These are phyloP conservation scores for Magnaporthiopsis rhizophila DNA, from an alignment of 2,329 filamentous ascomycete species.

Conservation along the genomic window DNA sequence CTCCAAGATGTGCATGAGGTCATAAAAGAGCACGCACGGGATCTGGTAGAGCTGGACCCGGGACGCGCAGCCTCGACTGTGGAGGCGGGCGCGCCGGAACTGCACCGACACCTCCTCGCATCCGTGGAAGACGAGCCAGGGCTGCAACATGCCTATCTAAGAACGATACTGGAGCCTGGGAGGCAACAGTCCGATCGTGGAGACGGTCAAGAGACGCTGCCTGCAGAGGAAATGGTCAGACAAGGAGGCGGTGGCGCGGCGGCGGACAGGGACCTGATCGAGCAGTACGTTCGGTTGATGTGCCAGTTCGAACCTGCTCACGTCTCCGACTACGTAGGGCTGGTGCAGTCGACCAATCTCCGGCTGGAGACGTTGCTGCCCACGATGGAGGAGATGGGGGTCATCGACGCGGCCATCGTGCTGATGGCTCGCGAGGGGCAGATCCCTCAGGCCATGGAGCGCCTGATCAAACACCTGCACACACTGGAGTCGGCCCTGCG, in stretches of 20 bases:
- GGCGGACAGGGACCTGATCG: conserved; percentile 57
- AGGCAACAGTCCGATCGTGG: conserved; percentile 3
- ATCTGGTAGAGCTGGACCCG: conserved; percentile 61
- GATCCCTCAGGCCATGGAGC: conserved; percentile 72
- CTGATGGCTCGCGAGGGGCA: conserved; percentile 86
- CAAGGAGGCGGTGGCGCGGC: conserved; percentile 11
- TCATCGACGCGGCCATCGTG: conserved; percentile 87
- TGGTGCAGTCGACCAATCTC: conserved; percentile 69
- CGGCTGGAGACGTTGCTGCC: conserved; percentile 74
- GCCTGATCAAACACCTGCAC: conserved; percentile 71
- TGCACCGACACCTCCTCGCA: conserved; percentile 59
- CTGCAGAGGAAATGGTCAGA: neutral
- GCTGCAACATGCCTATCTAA: conserved; percentile 68
- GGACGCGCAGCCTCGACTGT: conserved; percentile 57
- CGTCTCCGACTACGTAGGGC: conserved; percentile 76
- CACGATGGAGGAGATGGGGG: conserved; percentile 79
- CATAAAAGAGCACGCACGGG: conserved; percentile 55
- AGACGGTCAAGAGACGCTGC: neutral
- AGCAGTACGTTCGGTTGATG: conserved; percentile 85
- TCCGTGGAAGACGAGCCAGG: conserved; percentile 52
- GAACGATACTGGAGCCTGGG: conserved; percentile 61
- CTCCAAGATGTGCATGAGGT: conserved; percentile 60
- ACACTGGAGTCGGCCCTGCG: conserved; percentile 73
- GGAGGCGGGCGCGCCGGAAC: conserved; percentile 48
- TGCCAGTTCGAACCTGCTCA: conserved; percentile 75